Percentiles rank a stretch among this genome's conserved stretches.
Evolutionary conservation across 2,329 filamentous ascomycete species (phyloP).

Genomic region (Microdochium paspali): DNA sequence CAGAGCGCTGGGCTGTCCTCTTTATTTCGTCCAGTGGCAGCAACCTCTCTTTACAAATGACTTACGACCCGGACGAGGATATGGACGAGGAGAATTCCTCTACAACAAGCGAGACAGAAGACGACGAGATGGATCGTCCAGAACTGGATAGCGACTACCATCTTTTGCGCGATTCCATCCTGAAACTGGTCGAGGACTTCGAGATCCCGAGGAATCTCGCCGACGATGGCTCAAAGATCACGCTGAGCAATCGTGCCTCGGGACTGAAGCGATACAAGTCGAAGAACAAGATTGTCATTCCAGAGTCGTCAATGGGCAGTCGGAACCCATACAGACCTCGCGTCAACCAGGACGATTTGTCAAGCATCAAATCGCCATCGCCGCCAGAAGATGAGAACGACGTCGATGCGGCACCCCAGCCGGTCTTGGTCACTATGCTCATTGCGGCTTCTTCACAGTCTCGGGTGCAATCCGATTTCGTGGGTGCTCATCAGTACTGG

Average conservation of each 20-base stretch:
- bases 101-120: slow-evolving; percentile 49
- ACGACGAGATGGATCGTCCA: slow-evolving; percentile 50
- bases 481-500: slow-evolving; percentile 78
- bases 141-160: slow-evolving; percentile 74
- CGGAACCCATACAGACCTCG: slow-evolving; percentile 47
- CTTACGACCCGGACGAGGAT: slow-evolving; percentile 59
- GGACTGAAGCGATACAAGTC: slow-evolving; percentile 49
- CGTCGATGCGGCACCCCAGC: slow-evolving; percentile 30
- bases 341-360: slow-evolving; percentile 12
- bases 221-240: slow-evolving; percentile 47
- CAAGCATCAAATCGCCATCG: slow-evolving; percentile 1
- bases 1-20: slow-evolving; percentile 74
- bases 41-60: slow-evolving; percentile 61
- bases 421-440: slow-evolving; percentile 62
- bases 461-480: slow-evolving; percentile 70
- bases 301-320: slow-evolving; percentile 41
- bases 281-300: slow-evolving; percentile 47
- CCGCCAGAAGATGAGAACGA: slow-evolving; percentile 16
- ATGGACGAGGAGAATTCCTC: slow-evolving; percentile 53
- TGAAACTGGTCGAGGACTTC: slow-evolving; percentile 74
- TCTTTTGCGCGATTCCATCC: slow-evolving; percentile 68
- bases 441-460: slow-evolving; percentile 69
- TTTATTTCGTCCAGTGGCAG: slow-evolving; percentile 69
- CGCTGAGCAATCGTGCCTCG: slow-evolving; percentile 63
- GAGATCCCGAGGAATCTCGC: slow-evolving; percentile 64